Conservation (phyloP, 768 basidiomycete species). For the Russula dissimulans region DNA sequence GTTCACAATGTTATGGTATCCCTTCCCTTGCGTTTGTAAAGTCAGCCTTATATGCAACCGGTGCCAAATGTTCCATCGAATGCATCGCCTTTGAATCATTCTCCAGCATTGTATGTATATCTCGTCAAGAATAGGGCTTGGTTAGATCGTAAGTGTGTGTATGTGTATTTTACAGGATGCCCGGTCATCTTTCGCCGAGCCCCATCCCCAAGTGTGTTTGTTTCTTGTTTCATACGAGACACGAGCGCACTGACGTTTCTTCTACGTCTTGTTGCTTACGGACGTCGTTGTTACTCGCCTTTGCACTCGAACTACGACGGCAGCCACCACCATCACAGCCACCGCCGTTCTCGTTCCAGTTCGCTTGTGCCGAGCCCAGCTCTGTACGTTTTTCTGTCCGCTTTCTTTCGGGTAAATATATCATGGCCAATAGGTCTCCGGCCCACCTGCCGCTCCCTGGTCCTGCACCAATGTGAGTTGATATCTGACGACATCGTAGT, state of each 20-base stretch:
- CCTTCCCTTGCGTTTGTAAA: background rate
- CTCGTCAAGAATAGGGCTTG: background rate
- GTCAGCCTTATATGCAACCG: slow-evolving; percentile 1
- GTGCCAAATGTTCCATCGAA: background rate
- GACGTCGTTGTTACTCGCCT: background rate
- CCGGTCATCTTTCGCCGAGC: background rate
- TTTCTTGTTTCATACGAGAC: background rate
- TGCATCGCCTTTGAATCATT: background rate
- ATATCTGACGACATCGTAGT: background rate
- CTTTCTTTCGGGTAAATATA: background rate
- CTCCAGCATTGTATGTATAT: background rate
- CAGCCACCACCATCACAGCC: background rate
- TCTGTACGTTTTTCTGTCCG: background rate
- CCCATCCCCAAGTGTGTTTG: slow-evolving; percentile 2
- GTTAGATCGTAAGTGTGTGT: background rate
- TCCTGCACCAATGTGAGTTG: background rate
- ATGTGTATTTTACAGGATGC: background rate
- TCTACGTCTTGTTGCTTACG: background rate
- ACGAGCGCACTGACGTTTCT: background rate
- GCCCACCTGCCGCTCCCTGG: background rate
- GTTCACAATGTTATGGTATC: background rate
- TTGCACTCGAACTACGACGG: background rate
- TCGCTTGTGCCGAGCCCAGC: slow-evolving; percentile 1
- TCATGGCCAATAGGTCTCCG: background rate
- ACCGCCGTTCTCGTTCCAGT: background rate